Conservation (phyloP, 225 moss, liverwort and hornwort species). For the Polytrichum commune region DNA sequence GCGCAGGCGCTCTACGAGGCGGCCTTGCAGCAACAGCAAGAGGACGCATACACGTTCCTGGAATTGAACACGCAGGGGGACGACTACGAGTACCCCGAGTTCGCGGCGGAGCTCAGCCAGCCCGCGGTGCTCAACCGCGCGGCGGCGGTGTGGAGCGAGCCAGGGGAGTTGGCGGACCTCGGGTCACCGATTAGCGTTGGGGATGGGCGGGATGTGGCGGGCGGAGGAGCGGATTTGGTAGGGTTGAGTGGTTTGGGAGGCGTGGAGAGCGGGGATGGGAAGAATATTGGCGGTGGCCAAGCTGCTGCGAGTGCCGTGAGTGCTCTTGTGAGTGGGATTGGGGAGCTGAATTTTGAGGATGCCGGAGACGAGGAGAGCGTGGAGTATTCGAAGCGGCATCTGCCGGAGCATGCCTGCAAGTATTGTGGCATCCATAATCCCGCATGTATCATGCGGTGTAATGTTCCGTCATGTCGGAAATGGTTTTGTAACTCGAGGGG, state of each 20-base stretch:
- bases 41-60: constrained; percentile 88
- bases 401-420: constrained; percentile 99
- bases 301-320: constrained; percentile 30
- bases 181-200: constrained; percentile 59
- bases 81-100: constrained; percentile 92
- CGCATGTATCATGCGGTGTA: constrained; percentile 62
- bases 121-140: constrained; percentile 5
- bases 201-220: constrained; percentile 33
- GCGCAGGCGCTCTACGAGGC: constrained; percentile 81
- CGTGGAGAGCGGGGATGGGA: constrained; percentile 20
- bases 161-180: constrained; percentile 31
- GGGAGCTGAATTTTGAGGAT: constrained; percentile 95
- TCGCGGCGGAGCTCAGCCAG: constrained; percentile 71
- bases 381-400: constrained; percentile 91
- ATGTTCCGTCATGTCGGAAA: constrained; percentile 57
- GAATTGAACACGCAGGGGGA: constrained; percentile 99
- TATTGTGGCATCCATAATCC: constrained; percentile 89
- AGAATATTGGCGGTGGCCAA: constrained; percentile 47
- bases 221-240: constrained; percentile 24
- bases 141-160: constrained; percentile 17
- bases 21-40: constrained; percentile 61
- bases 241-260: constrained; percentile 19
- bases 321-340: constrained; percentile 54
- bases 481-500: constrained; percentile 77
- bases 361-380: constrained; percentile 79